A percentile compares a stretch with the other conserved stretches of the same genome.
These are phyloP conservation scores for Suillus tomentosus DNA, from an alignment of 768 basidiomycete species.

Conservation along the genomic window DNA sequence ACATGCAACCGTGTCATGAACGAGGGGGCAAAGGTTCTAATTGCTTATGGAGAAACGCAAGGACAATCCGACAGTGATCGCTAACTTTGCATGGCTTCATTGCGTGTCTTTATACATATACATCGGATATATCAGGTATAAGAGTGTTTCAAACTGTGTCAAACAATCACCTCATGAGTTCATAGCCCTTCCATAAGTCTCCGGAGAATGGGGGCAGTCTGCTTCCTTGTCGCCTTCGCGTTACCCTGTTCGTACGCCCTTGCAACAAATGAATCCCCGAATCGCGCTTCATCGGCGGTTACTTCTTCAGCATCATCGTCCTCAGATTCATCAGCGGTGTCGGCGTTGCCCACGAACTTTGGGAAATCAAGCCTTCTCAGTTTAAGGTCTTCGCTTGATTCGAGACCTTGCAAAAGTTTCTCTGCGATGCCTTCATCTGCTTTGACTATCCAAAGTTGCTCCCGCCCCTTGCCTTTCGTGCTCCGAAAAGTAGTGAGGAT, in stretches of 20 bases:
- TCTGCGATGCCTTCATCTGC: slow-evolving; percentile 34
- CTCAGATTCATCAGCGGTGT: slow-evolving; percentile 18
- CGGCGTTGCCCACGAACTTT: slow-evolving; percentile 11
- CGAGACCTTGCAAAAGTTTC: slow-evolving; percentile 59
- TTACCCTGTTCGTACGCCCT: slow-evolving; percentile 71
- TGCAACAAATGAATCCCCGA: slow-evolving; percentile 29
- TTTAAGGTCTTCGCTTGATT: slow-evolving; percentile 52
- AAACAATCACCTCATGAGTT: not conserved
- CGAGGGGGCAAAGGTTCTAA: not conserved
- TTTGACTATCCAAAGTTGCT: slow-evolving; percentile 67
- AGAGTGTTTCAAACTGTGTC: not conserved
- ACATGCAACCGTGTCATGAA: not conserved
- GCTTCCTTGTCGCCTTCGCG: slow-evolving; percentile 61
- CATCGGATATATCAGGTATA: not conserved
- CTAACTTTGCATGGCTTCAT: not conserved
- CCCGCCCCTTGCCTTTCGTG: slow-evolving; percentile 58
- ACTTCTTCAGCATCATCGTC: slow-evolving; percentile 14
- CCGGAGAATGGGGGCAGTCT: slow-evolving; percentile 66
- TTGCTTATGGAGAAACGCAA: not conserved
- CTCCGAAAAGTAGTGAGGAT: slow-evolving; percentile 73
- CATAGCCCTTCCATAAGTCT: slow-evolving; percentile 49
- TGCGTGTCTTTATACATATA: not conserved
- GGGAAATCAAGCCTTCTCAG: slow-evolving; percentile 43
- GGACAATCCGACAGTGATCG: not conserved
- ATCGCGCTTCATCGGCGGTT: slow-evolving; percentile 24